Evolutionary conservation across 2,329 filamentous ascomycete genomes (phyloP).

Genomic region (Penicillium occitanis): DNA sequence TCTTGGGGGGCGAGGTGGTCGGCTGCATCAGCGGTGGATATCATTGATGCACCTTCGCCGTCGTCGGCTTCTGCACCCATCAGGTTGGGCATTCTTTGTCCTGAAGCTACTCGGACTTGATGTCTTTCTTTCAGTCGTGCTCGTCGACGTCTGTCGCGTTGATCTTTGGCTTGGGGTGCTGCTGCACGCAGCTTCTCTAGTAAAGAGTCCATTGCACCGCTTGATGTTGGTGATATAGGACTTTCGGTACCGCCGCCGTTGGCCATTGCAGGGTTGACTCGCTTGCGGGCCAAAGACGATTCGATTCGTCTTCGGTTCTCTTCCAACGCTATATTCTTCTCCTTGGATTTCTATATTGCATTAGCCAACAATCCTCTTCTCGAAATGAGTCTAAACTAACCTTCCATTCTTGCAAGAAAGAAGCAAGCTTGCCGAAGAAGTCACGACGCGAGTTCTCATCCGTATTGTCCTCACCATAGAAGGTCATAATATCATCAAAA

Average conservation of each 20-base stretch:
- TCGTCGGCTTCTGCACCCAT: slow-evolving; percentile 54
- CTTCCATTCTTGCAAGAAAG: slow-evolving; percentile 92
- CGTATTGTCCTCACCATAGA: slow-evolving; percentile 89
- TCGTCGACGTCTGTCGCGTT: slow-evolving; percentile 81
- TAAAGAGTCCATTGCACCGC: slow-evolving; percentile 92
- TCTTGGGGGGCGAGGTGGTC: slow-evolving; percentile 52
- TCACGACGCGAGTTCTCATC: slow-evolving; percentile 93
- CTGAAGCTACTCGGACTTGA: slow-evolving; percentile 83
- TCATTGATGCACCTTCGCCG: slow-evolving; percentile 40
- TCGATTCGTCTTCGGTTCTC: slow-evolving; percentile 83
- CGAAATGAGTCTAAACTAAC: slow-evolving; percentile 36
- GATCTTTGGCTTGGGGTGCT: slow-evolving; percentile 83
- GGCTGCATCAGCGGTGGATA: slow-evolving; percentile 36
- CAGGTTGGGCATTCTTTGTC: slow-evolving; percentile 79
- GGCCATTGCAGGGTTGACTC: slow-evolving; percentile 61
- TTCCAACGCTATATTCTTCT: slow-evolving; percentile 85
- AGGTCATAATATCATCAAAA: slow-evolving; percentile 93
- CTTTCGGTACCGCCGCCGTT: slow-evolving; percentile 55
- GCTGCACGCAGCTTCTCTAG: slow-evolving; percentile 93
- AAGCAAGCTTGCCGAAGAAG: slow-evolving; percentile 91
- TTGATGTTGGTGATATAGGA: slow-evolving; percentile 67
- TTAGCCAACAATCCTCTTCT: background rate
- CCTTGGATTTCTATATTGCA: slow-evolving; percentile 67
- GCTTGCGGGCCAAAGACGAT: slow-evolving; percentile 86
- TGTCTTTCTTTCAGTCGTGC: slow-evolving; percentile 87